Evolutionary conservation across 495 filamentous ascomycete genomes (phyloP).

Genomic region (Penicillium robsamsonii): DNA sequence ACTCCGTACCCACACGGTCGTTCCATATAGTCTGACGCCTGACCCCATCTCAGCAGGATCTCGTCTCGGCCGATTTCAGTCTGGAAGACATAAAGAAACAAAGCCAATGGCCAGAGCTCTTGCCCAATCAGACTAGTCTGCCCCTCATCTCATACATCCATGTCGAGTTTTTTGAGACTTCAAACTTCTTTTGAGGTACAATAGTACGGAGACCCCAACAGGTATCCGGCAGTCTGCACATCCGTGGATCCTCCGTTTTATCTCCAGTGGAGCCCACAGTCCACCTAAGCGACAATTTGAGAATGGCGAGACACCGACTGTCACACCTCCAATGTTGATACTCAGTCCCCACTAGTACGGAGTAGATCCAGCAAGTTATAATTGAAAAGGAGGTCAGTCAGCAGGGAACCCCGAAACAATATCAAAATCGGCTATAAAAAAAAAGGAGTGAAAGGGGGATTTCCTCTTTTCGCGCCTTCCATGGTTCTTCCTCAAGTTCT

Average conservation of each 20-base stretch:
- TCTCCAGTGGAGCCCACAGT: constrained; percentile 2
- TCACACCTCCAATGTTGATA: neutral
- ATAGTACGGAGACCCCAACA: neutral
- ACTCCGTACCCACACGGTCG: neutral
- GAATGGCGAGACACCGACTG: constrained; percentile 2
- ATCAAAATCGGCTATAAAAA: neutral
- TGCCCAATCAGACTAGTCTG: neutral
- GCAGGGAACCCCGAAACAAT: neutral
- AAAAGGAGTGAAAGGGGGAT: neutral
- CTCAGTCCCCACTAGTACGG: neutral
- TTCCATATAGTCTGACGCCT: constrained; percentile 4
- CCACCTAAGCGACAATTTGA: too few relatives aligned
- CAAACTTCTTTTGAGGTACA: neutral
- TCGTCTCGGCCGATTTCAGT: constrained; percentile 5
- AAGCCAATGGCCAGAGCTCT: neutral
- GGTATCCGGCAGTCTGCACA: neutral
- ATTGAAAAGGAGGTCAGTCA: neutral
- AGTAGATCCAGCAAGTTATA: neutral
- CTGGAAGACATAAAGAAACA: neutral
- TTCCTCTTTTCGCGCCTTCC: neutral
- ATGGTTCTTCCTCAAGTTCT: constrained; percentile 19
- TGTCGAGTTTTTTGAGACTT: constrained; percentile 1
- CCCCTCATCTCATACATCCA: neutral
- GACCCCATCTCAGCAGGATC: neutral
- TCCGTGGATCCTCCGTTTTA: constrained; percentile 7